Evolutionary conservation across 140 eudicot species (phyloP), one percentile per base, ranked within the genome.

Genomic region (Anethum foeniculum): DNA sequence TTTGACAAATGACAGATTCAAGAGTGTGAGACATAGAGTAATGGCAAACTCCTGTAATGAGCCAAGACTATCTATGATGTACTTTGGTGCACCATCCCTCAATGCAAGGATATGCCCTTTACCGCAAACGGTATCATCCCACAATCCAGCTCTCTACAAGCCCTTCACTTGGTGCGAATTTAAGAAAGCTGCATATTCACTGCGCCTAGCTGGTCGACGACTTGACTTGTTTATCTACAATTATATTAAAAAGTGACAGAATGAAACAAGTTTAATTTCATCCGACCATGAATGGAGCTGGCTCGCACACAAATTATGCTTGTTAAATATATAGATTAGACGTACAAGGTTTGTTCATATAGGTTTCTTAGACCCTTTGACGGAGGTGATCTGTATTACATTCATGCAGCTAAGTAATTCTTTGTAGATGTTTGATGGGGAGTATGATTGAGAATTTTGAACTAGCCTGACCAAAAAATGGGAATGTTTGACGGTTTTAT

Each of bases 111-210:
- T 93, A 67, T 82, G 85, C 38, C 96, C 97, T 1, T 77, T 87
- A 25, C 84, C 89, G 5, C 83, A 85, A 43, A 34, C 81, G 83
- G 83, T 91, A 7, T 83, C 87, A 0, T 75, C 84, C 11, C 82
- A 80, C 39, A 86, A 64, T 21, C 80, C 82, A 15, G 58, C 78
- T 77, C 90, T 81, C 48, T 93, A 93, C 86, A 86, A 86, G 77
- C 86, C 91, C 0, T 93, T 93, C 81, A 93, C 94, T 15, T 93
- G 98, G 98, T 83, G 83, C 1, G 93, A 93, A 49, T 93, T 80
- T 84, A 93, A 93, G 81, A 88, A 83, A 76, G 89, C 97, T 1
- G 91, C 88, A 28, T 88, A 88, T 58, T 85, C 91, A 23, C 83
- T 87, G 9, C 88, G 95, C 65, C 51, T 93, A 46, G 92, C 87